Evolutionary conservation across 2,329 filamentous ascomycete genomes (phyloP).

Genomic region (Chaetomiaceae sp.): DNA sequence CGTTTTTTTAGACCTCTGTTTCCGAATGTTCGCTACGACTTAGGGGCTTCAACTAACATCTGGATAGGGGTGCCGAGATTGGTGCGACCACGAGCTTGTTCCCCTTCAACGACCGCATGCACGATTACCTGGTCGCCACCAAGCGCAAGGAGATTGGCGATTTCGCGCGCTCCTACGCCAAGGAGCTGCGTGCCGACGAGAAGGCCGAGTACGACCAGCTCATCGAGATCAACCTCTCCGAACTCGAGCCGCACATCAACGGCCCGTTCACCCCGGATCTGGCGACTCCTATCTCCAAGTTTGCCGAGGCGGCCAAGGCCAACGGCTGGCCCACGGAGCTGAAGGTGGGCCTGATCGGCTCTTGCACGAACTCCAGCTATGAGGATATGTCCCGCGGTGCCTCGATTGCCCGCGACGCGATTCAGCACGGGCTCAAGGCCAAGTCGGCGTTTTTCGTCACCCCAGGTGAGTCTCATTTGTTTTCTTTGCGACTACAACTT

Average conservation of each 20-base stretch:
- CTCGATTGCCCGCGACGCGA: constrained; percentile 83
- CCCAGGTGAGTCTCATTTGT: constrained; percentile 49
- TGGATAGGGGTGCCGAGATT: constrained; percentile 49
- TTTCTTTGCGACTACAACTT: no score
- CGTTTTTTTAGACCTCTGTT: constrained; percentile 3
- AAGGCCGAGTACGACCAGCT: constrained; percentile 93
- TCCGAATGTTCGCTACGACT: not conserved
- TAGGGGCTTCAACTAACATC: not conserved
- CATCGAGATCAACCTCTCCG: constrained; percentile 90
- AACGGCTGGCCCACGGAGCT: constrained; percentile 96
- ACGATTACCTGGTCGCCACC: constrained; percentile 88
- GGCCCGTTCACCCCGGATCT: constrained; percentile 98
- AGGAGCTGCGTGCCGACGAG: constrained; percentile 81
- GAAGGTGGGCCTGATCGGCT: constrained; percentile 94
- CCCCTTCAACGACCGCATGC: constrained; percentile 97
- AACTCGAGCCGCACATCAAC: constrained; percentile 97
- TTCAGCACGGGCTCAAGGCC: constrained; percentile 87
- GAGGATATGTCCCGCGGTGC: constrained; percentile 92
- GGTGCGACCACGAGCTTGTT: constrained; percentile 90
- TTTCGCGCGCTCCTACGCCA: constrained; percentile 75
- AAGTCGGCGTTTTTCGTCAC: constrained; percentile 93
- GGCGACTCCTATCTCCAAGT: constrained; percentile 95
- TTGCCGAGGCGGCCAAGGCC: constrained; percentile 86
- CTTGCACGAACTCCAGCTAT: constrained; percentile 87
- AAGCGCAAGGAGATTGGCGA: constrained; percentile 89